Evolutionary conservation across 2,329 filamentous ascomycete species (phyloP).

Genomic region (Neopestalotiopsis sp.): DNA sequence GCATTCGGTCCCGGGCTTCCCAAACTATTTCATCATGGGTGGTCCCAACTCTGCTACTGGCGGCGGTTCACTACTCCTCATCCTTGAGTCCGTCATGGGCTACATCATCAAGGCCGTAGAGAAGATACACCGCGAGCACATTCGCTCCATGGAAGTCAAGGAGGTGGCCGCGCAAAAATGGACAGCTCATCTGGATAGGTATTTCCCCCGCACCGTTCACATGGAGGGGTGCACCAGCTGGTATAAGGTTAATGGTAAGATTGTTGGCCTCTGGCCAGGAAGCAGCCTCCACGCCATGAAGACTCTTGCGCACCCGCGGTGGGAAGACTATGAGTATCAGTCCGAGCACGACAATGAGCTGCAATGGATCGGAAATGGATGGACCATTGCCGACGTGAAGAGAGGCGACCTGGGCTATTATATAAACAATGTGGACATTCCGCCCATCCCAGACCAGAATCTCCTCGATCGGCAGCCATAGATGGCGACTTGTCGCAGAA

Average conservation of each 20-base stretch:
- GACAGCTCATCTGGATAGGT: background rate
- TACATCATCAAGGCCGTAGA: constrained; percentile 6
- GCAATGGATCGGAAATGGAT: background rate
- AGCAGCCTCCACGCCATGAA: constrained; percentile 9
- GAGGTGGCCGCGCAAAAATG: background rate
- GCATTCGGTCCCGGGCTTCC: background rate
- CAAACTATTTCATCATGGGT: constrained; percentile 4
- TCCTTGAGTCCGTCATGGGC: background rate
- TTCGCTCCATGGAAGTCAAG: constrained; percentile 4
- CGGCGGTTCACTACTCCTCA: background rate
- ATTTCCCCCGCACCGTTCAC: constrained; percentile 1
- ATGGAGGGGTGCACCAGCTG: constrained; percentile 4
- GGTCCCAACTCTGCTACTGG: constrained; percentile 2
- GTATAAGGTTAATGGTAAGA: constrained; percentile 1
- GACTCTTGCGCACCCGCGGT: background rate
- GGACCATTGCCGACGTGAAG: background rate
- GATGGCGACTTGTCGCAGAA: no score
- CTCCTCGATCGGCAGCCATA: background rate
- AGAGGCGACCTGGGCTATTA: constrained; percentile 5
- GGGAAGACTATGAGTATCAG: constrained; percentile 4
- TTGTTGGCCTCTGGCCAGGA: constrained; percentile 3
- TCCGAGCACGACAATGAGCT: background rate
- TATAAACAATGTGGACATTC: background rate
- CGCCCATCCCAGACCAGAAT: background rate
- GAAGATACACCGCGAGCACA: constrained; percentile 2